A percentile compares a stretch with the other conserved stretches of the same genome.
These are phyloP conservation scores for Botrytis galanthina DNA, from an alignment of 2,329 filamentous ascomycete species.

Conservation along the genomic window DNA sequence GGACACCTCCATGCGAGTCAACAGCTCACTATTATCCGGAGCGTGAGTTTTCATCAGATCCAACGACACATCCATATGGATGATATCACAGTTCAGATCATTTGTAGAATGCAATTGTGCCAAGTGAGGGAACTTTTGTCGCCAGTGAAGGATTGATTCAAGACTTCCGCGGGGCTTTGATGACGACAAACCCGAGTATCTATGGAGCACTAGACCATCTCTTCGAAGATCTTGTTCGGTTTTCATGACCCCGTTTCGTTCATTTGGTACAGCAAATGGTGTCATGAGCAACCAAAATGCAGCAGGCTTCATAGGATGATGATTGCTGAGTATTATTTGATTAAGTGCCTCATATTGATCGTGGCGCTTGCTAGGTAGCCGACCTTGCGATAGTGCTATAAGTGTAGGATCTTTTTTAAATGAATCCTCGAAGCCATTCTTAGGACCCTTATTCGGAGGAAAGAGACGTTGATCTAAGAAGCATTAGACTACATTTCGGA, in stretches of 20 bases:
- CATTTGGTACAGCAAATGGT: conserved; percentile 25
- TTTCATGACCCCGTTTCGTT: conserved; percentile 24
- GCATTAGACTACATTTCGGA: conserved; percentile 22
- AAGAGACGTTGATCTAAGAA: conserved; percentile 53
- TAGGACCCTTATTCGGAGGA: conserved; percentile 49
- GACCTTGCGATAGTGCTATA: conserved; percentile 54
- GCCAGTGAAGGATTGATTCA: conserved; percentile 56
- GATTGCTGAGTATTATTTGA: conserved; percentile 20
- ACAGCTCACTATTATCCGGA: conserved; percentile 58
- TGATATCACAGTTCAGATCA: conserved; percentile 55
- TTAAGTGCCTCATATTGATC: conserved; percentile 28
- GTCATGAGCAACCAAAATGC: conserved; percentile 36
- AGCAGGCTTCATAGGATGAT: conserved; percentile 28
- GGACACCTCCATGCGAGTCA: conserved; percentile 58
- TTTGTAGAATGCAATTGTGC: conserved; percentile 51
- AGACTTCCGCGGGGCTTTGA: conserved; percentile 40
- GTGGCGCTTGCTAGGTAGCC: conserved; percentile 30
- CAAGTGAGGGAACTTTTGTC: conserved; percentile 56
- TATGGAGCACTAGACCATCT: conserved; percentile 29
- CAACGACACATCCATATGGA: conserved; percentile 62
- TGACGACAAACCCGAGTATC: conserved; percentile 29
- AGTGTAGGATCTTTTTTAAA: conserved; percentile 66
- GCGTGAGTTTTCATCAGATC: conserved; percentile 57
- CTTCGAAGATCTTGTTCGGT: conserved; percentile 30
- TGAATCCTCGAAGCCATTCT: conserved; percentile 55